Evolutionary conservation across 345 rosid species (phyloP), one percentile per base, ranked within the genome.

Genomic region (Arabidopsis suecica): DNA sequence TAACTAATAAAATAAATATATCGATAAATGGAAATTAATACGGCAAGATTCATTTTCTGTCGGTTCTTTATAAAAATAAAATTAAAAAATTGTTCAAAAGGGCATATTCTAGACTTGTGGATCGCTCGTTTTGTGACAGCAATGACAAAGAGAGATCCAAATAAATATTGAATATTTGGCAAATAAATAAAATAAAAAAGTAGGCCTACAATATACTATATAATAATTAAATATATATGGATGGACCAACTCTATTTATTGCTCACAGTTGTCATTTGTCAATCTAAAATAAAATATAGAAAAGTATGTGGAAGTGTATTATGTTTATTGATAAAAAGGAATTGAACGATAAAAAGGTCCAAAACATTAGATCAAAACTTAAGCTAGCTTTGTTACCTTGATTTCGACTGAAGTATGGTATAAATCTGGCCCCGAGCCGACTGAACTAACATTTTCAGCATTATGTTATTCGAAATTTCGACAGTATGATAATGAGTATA

Each of bases 71-170:
- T 37, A 50, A 60, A 47, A 58, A 37, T 7, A n/a, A 38, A 38
- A 14, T n/a, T 6, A 13, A 42, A 37, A 0, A 56, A 36, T 18
- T 9, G 20, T 61, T 54, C 5, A 30, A 38, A 57, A 62, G 8
- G n/a, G 72, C 71, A 77, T 64, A 64, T 77, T 56, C 71, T 70
- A 64, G 76, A 71, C 76, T 70, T 70, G 76, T 63, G 72, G 71
- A 64, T 70, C 72, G 56, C 67, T 70, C 30, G 18, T n/a, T 28
- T 38, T 20, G 37, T 64, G 76, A 47, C 65, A 71, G 30, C 76
- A 40, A 77, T 69, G 33, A 56, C 47, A 69, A 45, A 54, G 60
- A 61, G 66, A 56, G 34, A 38, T 40, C 68, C 32, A 48, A 44
- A 48, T 14, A 59, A 33, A 40, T 22, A 38, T 16, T 55, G 12